A percentile compares a stretch with the other conserved stretches of the same genome.
Conservation (phyloP, 2,329 filamentous ascomycete genomes). For the Rhinocladiella similis region DNA sequence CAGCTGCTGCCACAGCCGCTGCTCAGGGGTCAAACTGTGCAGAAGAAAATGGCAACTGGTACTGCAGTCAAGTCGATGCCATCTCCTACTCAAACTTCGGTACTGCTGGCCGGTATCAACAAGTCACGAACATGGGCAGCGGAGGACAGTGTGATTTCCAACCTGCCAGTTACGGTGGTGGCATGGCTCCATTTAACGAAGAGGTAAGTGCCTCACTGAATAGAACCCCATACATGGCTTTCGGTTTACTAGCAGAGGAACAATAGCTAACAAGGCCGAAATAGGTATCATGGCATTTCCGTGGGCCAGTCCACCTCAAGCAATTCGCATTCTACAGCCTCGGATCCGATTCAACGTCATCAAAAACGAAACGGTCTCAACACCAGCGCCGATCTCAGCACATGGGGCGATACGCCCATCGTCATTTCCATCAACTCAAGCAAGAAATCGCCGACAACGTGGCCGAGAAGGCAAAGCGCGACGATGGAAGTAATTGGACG, state of each 20-base stretch:
- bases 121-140: constrained; percentile 59
- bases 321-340: constrained; percentile 69
- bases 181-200: constrained; percentile 67
- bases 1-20: constrained; percentile 11
- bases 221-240: too few relatives aligned
- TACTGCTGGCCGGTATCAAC: constrained; percentile 62
- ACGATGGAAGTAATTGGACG: not conserved
- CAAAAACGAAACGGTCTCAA: constrained; percentile 39
- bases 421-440: constrained; percentile 52
- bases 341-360: constrained; percentile 30
- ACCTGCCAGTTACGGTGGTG: constrained; percentile 54
- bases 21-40: constrained; percentile 14
- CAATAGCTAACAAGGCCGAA: not conserved
- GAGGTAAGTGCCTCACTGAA: constrained; percentile 65
- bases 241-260: too few relatives aligned
- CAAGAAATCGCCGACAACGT: constrained; percentile 4
- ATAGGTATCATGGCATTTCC: constrained; percentile 71
- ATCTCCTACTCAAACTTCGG: constrained; percentile 69
- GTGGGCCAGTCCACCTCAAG: constrained; percentile 67
- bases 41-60: constrained; percentile 57
- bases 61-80: constrained; percentile 60
- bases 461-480: constrained; percentile 5
- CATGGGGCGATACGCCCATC: constrained; percentile 45
- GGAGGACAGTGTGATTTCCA: constrained; percentile 55
- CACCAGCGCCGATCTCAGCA: constrained; percentile 34